Percentiles rank a stretch among this genome's conserved stretches.
phyloP scores from a whole-genome alignment of 441 rosid genomes.

The Croton setiger region DNA sequence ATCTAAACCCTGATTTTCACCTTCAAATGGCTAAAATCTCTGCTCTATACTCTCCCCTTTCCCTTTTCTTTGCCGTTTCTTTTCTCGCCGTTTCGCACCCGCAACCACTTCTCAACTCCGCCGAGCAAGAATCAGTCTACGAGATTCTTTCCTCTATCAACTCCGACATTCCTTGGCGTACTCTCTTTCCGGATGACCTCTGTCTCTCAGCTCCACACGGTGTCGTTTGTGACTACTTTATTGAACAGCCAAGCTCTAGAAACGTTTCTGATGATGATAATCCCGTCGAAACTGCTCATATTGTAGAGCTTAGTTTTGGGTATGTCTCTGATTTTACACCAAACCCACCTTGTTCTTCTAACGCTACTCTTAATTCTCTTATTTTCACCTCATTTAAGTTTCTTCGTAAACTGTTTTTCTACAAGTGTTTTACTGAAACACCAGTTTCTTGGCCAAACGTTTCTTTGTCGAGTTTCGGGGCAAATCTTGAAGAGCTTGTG shows the following conservation, averaged over 20 bases:
- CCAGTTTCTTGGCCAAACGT: constrained; percentile 30
- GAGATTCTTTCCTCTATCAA: constrained; percentile 49
- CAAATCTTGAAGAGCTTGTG: constrained; percentile 51
- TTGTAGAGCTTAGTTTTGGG: constrained; percentile 59
- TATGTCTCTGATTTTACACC: constrained; percentile 56
- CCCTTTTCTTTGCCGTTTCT: constrained; percentile 19
- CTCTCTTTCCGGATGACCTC: constrained; percentile 53
- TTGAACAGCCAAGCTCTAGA: constrained; percentile 15
- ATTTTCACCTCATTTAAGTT: constrained; percentile 46
- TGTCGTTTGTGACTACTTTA: constrained; percentile 49
- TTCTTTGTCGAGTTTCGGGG: constrained; percentile 33
- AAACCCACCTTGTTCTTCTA: constrained; percentile 56
- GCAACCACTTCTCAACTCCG: constrained; percentile 36
- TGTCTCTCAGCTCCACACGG: constrained; percentile 68
- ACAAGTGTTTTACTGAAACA: constrained; percentile 50
- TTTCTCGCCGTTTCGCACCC: constrained; percentile 10
- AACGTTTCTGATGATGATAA: neutral
- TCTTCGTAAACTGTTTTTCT: constrained; percentile 63
- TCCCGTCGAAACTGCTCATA: constrained; percentile 32
- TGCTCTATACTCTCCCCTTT: constrained; percentile 10
- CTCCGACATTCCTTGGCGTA: constrained; percentile 52
- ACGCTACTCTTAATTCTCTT: constrained; percentile 50
- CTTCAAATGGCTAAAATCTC: neutral
- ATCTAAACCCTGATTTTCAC: neutral
- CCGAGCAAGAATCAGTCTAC: constrained; percentile 53